Conservation (phyloP, 441 rosid species). For the Cnidoscolus chayamansa region DNA sequence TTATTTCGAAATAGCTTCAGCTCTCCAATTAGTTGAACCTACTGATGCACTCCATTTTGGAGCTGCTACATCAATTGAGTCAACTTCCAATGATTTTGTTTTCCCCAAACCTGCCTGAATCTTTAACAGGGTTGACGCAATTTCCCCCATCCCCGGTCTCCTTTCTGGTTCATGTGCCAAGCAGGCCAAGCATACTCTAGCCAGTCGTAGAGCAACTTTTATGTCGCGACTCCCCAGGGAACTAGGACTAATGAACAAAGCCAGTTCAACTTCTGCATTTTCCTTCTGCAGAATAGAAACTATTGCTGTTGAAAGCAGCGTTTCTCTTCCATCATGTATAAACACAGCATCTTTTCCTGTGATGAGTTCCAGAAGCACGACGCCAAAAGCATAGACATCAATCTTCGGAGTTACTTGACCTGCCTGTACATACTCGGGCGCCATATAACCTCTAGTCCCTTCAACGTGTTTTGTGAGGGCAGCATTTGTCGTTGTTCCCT, state of each 20-base stretch:
- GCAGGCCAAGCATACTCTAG: conserved; percentile 33
- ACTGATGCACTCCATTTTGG: conserved; percentile 8
- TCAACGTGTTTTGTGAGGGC: conserved; percentile 22
- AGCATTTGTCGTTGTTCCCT: conserved; percentile 10
- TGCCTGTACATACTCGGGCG: conserved; percentile 29
- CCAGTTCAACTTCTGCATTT: conserved; percentile 28
- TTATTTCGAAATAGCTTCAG: conserved; percentile 12
- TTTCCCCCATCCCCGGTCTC: conserved; percentile 43
- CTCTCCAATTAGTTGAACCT: conserved; percentile 2
- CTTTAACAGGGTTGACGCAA: conserved; percentile 33
- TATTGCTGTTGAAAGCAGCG: conserved; percentile 26
- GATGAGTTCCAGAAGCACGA: conserved; percentile 38
- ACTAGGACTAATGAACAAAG: conserved; percentile 28
- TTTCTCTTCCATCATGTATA: conserved; percentile 27
- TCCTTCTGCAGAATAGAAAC: conserved; percentile 22
- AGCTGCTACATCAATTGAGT: conserved; percentile 11
- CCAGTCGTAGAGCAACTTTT: conserved; percentile 27
- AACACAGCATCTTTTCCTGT: conserved; percentile 40
- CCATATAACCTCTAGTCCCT: conserved; percentile 41
- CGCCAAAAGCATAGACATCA: conserved; percentile 46
- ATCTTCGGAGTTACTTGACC: conserved; percentile 36
- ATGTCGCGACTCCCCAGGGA: neutral
- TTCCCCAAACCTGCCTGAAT: conserved; percentile 30
- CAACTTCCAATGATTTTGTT: conserved; percentile 9
- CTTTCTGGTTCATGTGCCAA: conserved; percentile 27